phyloP scores from a whole-genome alignment of 2,329 filamentous ascomycete genomes.

The Emmonsiellopsis sp. region DNA sequence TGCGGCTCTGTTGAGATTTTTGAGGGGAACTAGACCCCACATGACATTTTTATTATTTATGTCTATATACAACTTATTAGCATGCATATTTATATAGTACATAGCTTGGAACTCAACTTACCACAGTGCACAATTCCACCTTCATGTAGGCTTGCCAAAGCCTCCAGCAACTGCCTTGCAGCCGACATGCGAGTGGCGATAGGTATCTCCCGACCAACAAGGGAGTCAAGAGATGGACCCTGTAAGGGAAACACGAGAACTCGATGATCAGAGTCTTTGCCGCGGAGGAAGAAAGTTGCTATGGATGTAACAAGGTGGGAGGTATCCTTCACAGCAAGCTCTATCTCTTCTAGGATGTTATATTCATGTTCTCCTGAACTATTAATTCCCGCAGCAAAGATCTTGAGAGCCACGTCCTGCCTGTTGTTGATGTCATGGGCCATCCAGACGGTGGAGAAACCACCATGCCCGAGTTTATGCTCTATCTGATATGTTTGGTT shows the following conservation, averaged over 20 bases:
- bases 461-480: too few relatives aligned
- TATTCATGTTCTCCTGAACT: constrained; percentile 5
- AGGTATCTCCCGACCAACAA: constrained; percentile 1
- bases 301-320: background rate
- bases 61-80: background rate
- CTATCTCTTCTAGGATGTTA: constrained; percentile 3
- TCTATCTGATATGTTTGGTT: background rate
- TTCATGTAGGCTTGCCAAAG: constrained; percentile 2
- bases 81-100: background rate
- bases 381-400: background rate
- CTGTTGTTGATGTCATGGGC: background rate
- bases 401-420: constrained; percentile 1
- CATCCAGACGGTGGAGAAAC: too few relatives aligned
- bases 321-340: constrained; percentile 3
- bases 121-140: constrained; percentile 1
- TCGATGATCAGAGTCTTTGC: background rate
- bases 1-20: constrained; percentile 4
- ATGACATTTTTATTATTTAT: constrained; percentile 7
- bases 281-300: background rate
- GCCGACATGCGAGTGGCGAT: background rate
- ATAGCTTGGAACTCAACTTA: background rate
- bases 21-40: constrained; percentile 6
- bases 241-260: constrained; percentile 1
- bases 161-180: constrained; percentile 1
- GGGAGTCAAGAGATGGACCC: constrained; percentile 2